Evolutionary conservation across 176 grass and related monocot genomes (phyloP), one percentile per base, ranked within the genome.

Genomic region (Urochloa ruziziensis): DNA sequence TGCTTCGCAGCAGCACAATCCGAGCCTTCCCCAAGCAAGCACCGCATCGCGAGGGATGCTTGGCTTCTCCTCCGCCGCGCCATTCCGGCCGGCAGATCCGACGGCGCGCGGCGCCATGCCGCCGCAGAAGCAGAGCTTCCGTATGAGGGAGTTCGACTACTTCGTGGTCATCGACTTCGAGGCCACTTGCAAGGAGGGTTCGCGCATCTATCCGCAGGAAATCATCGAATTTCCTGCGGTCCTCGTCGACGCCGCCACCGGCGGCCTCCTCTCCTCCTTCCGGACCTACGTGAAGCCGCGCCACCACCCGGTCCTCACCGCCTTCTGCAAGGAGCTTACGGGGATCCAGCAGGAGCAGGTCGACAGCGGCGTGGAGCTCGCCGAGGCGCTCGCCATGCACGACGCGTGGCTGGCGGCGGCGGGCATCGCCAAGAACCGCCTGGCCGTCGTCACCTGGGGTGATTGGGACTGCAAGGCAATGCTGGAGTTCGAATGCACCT

Each of bases 161-260:
- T 93, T 90, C 58, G 88, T 93, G 13, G 91, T 93, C 11, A 82
- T 93, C n/a, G 88, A 93, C 40, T 93, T 93, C 67, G 91, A 93
- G 36, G 88, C 91, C 19, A 93, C 91, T 6, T 93, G 91, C 27
- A 88, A 93, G 62, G 79, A 74, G 58, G 84, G 82, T 85, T 5
- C 16, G 15, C 15, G 47, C 18, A 49, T 5, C n/a, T n/a, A n/a
- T n/a, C 47, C 48, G 16, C 16, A 51, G 48, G 16, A 51, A 6
- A 51, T 51, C 17, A 19, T 51, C 16, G 48, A 51, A 17, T 49
- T 49, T 5, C 48, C 48, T 6, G 17, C 48, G 16, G 16, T 51
- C 16, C 48, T 51, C 17, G 16, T 51, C 48, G 16, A 51, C 17
- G 48, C 48, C 48, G 48, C 48, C 16, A 90, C 81, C 36, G 91